phyloP scores from a whole-genome alignment of 78 protist species.

The Capsaspora owczarzaki region DNA sequence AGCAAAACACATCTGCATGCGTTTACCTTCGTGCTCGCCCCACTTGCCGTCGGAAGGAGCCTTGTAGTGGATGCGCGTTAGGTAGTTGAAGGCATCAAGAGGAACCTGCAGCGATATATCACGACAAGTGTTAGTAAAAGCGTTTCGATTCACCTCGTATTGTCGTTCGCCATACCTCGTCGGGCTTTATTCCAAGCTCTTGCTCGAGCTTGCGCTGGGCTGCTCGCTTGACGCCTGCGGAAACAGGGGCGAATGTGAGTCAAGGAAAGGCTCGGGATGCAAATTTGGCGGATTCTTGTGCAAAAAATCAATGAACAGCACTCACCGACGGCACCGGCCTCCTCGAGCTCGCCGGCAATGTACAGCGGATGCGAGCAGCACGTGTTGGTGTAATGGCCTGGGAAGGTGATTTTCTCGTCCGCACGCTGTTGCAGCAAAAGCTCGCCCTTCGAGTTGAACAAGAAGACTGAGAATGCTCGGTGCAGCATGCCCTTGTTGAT shows the following conservation, averaged over 20 bases:
- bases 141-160: too few relatives aligned
- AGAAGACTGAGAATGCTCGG: conserved; percentile 75
- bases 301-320: too few relatives aligned
- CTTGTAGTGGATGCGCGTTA: conserved; percentile 62
- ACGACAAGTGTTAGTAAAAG: too few relatives aligned
- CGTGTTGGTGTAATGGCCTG: conserved; percentile 76
- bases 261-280: too few relatives aligned
- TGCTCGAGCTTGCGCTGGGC: conserved; percentile 68
- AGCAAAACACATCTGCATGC: not conserved
- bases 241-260: not conserved
- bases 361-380: conserved; percentile 78
- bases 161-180: not conserved
- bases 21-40: conserved; percentile 70
- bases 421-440: conserved; percentile 75
- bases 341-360: conserved; percentile 30
- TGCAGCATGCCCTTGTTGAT: conserved; percentile 56
- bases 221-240: conserved; percentile 47
- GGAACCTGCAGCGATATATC: not conserved
- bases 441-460: conserved; percentile 49
- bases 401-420: conserved; percentile 69
- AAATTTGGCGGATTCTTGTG: too few relatives aligned
- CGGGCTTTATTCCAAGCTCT: conserved; percentile 61
- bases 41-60: conserved; percentile 38
- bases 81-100: conserved; percentile 20
- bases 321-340: too few relatives aligned